Evolutionary conservation across 176 grass and related monocot genomes (phyloP).

Genomic region (Zoysia pacifica): DNA sequence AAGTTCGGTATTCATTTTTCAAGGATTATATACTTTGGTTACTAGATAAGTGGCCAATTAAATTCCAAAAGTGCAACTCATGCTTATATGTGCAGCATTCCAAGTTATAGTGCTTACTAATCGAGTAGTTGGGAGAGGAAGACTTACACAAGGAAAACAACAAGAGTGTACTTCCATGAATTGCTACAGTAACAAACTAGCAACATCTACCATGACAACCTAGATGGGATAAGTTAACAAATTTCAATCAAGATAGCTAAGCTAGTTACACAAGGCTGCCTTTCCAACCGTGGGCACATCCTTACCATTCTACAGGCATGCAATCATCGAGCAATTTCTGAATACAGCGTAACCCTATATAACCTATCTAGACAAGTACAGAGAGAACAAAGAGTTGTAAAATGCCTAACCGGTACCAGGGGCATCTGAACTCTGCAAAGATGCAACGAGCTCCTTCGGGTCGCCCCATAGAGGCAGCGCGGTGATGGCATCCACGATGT

Average conservation of each 20-base stretch:
- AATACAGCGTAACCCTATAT: not conserved
- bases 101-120: not conserved
- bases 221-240: not conserved
- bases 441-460: slow-evolving; percentile 37
- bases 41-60: slow-evolving; percentile 12
- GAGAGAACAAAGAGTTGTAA: not conserved
- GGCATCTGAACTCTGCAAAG: not conserved
- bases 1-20: not conserved
- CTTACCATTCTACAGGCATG: slow-evolving; percentile 25
- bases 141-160: slow-evolving; percentile 9
- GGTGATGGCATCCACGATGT: slow-evolving; percentile 23
- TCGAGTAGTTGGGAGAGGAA: not conserved
- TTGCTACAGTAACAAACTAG: slow-evolving; percentile 3
- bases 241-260: slow-evolving; percentile 15
- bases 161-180: slow-evolving; percentile 15
- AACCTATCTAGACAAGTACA: slow-evolving; percentile 34
- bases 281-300: not conserved
- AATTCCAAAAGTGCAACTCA: not conserved
- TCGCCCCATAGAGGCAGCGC: slow-evolving; percentile 50
- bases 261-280: slow-evolving; percentile 18
- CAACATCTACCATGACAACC: slow-evolving; percentile 14
- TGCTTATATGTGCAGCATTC: slow-evolving; percentile 8
- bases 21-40: not conserved
- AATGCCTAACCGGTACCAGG: slow-evolving; percentile 39
- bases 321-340: not conserved